Base-by-base conservation (phyloP, 768 basidiomycete species). In the Lentinula detonsa region DNA sequence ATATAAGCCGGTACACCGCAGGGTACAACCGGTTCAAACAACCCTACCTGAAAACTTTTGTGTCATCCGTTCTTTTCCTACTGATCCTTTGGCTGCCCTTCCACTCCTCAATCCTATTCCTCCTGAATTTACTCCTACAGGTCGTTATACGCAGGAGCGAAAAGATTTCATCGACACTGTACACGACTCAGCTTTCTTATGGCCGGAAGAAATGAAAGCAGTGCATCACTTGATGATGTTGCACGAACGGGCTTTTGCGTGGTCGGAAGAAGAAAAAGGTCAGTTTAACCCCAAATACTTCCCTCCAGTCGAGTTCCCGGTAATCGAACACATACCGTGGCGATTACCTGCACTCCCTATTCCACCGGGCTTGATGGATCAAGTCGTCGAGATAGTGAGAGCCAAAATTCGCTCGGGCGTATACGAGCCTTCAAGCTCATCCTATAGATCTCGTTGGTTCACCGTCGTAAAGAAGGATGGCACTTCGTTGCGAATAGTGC, bases 341-440 rank as follows among this genome's bases (percentile, higher is more conserved):
- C 23, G 23, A 23, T 23, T 23, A 23, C 23, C 21, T 21, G 21
- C 48, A 9, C 46, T 62, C 40, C 62, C 63, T 2, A 64, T 62
- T 3, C 61, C 58, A 3, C 61, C 63, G 0, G 68, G 71, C 4
- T 74, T 72, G 28, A 71, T 61, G 62, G 59, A 74, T 9, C 61
- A 75, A 55, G 70, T 80, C 15, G 64, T 64, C n/a, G 37, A 65
- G 4, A 55, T 78, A 0, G 67, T 79, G 7, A 66, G 70, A 15
- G 59, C 64, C 0, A 80, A 80, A 60, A 70, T 79, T 9, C 3
- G 23, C 5, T 8, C 54, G 1, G 52, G 52, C 10, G 35, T 37
- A 15, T 53, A 53, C 1, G 52, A 21, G 23, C 35, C 52, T 1
- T 33, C 31, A 15, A 53, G 13, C 28, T 53, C 52, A 10, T 56